Evolutionary conservation across 2,329 filamentous ascomycete genomes (phyloP), one percentile per base, ranked within the genome.

Genomic region (Orbilia oligospora): DNA sequence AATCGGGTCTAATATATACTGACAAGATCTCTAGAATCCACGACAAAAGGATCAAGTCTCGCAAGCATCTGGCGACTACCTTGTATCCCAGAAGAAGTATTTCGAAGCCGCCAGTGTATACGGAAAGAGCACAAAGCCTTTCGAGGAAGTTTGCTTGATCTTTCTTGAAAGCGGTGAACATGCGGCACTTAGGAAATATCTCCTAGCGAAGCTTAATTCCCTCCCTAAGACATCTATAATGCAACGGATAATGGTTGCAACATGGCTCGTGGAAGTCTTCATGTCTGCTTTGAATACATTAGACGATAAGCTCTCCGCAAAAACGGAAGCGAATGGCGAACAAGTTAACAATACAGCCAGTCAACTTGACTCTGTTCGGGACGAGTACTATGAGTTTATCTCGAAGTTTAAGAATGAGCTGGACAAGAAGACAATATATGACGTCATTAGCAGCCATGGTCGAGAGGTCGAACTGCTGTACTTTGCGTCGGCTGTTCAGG

Each of bases 251-350:
- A 97, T 99, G 93, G 91, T 98, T 81, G 93, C 95, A 1, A 94
- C 92, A 81, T 99, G 96, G 96, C 88, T 99, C 51, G 88, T 97
- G 9, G 96, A 99, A 84, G 88, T 98, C 1, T 99, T 95, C 84
- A 99, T 99, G 94, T 93, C 94, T 4, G 97, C 97, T 85, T 88
- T 99, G 49, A 97, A 99, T 83, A 91, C 92, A 2, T 88, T 99
- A 2, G 96, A 99, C 83, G 96, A 99, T 84, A 94, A 92, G 1
- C 95, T 98, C 80, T 92, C 94, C 46, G 97, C 94, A 0, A 93
- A 91, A 81, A 89, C 91, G 0, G 70, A 73, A 36, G 66, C 70
- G 22, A 68, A 61, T 44, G 64, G 63, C 4, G 75, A 71, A 20
- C 68, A 55, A 14, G 79, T 81, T 51, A 76, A 80, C 1, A 80